Evolutionary conservation across 2,329 filamentous ascomycete species (phyloP).

Genomic region (Colletotrichum incanum): DNA sequence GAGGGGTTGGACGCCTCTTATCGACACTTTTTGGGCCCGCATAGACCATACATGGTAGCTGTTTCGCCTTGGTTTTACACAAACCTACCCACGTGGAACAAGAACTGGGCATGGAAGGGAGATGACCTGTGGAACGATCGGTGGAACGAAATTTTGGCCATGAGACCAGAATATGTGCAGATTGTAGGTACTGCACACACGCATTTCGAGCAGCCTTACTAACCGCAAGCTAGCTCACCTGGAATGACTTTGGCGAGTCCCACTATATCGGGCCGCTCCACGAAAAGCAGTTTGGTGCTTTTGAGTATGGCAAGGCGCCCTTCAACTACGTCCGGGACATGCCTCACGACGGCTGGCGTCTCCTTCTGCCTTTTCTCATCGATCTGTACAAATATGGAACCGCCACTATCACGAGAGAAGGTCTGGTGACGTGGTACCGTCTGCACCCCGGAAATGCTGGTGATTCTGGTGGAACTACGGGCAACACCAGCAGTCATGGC

Average conservation of each 20-base stretch:
- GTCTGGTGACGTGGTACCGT: constrained; percentile 50
- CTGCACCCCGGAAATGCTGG: constrained; percentile 44
- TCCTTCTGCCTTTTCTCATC: constrained; percentile 58
- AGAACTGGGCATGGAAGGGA: constrained; percentile 75
- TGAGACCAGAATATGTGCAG: constrained; percentile 63
- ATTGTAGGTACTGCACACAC: constrained; percentile 55
- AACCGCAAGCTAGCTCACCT: constrained; percentile 46
- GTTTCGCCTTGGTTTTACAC: constrained; percentile 74
- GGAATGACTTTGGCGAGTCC: constrained; percentile 68
- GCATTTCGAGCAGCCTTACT: neutral
- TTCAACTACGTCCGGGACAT: constrained; percentile 63
- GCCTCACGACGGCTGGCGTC: constrained; percentile 67
- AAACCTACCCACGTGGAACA: constrained; percentile 68
- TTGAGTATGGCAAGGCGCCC: constrained; percentile 37
- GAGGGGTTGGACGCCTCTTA: constrained; percentile 46
- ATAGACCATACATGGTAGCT: constrained; percentile 63
- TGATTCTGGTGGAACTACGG: constrained; percentile 47
- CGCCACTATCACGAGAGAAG: constrained; percentile 47
- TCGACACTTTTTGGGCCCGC: constrained; percentile 29
- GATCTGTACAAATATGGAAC: constrained; percentile 52
- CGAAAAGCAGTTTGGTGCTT: constrained; percentile 38
- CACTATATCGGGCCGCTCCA: constrained; percentile 68
- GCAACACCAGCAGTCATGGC: constrained; percentile 48
- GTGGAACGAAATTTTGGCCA: constrained; percentile 67
- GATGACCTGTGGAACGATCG: constrained; percentile 73